Evolutionary conservation across 2,329 filamentous ascomycete species (phyloP), one percentile per base, ranked within the genome.

Genomic region (Furcasterigmium furcatum): DNA sequence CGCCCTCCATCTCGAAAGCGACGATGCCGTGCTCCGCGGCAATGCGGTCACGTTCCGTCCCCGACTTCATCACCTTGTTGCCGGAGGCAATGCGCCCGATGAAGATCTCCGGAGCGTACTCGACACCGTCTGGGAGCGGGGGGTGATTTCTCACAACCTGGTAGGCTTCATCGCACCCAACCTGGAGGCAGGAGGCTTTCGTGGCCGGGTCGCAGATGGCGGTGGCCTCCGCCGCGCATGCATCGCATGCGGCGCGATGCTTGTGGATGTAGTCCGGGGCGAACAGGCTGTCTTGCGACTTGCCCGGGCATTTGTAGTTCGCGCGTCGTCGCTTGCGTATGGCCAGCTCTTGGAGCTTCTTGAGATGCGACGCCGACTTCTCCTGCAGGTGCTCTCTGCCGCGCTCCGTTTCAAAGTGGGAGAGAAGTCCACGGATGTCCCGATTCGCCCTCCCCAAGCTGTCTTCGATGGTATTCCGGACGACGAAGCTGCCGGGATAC

Each of bases 11-110:
- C 32, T 67, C 64, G 62, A 64, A 9, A 34, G 47, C 61, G 8
- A 65, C 52, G 1, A 62, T 19, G 1, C 43, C 20, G 0, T 57
- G 36, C 4, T 45, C 3, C 12, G 32, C 12, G 1, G 62, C 57
- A 16, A 71, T 49, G 0, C 35, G 27, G 35, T 73, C 68, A 9
- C 71, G 59, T 4, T 62, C 51, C 8, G 55, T 38, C 1, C 58
- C 64, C 2, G 60, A 62, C 20, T 64, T 70, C 44, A 72, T 58
- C 1, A 72, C 62, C 2, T 44, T 56, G 20, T 73, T 59, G 6
- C 58, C 66, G 0, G 67, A 71, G 1, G 58, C 69, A 1, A 73
- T 51, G 0, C 48, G 52, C 0, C 70, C 68, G 10, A 71, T 53
- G 22, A 69, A 62, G 0, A 72, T 47, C 0, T 10, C 24, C 0